Base-by-base conservation (phyloP, 495 filamentous ascomycete species). In the Eremomyces bilateralis region DNA sequence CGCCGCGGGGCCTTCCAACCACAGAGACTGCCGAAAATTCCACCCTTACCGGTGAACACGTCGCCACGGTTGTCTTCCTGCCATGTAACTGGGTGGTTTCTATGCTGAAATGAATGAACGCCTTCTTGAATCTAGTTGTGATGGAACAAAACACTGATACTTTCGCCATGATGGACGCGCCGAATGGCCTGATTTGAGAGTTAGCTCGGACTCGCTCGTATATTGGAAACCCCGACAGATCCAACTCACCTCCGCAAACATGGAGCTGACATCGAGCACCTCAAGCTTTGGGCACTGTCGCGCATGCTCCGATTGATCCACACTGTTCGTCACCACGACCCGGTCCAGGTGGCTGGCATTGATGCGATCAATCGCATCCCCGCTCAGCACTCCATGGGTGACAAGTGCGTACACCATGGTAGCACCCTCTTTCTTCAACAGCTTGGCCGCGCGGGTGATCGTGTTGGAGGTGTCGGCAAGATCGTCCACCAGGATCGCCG, bases 101-200 rank as follows among this genome's bases (percentile, higher is more conserved):
- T n/a, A n/a, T n/a, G n/a, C n/a, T n/a, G n/a, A n/a, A n/a, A n/a
- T n/a, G n/a, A n/a, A n/a, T n/a, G n/a, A n/a, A n/a, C n/a, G n/a
- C n/a, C n/a, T n/a, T n/a, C n/a, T n/a, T n/a, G n/a, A n/a, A n/a
- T 28, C 62, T 63, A 76, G 54, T 90, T 80, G 46, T 88, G 80
- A 59, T 88, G 81, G 57, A 97, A 94, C 35, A 97, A 68, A 35
- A 88, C 81, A 53, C 83, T 93, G 57, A 97, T 93, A 46, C 82
- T 92, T 60, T 97, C 88, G 38, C 88, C 88, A 58, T 95, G 84
- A 55, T 95, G 88, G 34, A 97, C 90, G 29, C 88, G 69, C 33
- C 88, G 76, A 50, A 97, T 93, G 13, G 88, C 88, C 73, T 77
- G 37, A n/a, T n/a, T n/a, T n/a, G n/a, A n/a, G n/a, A n/a, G n/a